phyloP scores from a whole-genome alignment of 306 rosid species.

The Sindora glabra region DNA sequence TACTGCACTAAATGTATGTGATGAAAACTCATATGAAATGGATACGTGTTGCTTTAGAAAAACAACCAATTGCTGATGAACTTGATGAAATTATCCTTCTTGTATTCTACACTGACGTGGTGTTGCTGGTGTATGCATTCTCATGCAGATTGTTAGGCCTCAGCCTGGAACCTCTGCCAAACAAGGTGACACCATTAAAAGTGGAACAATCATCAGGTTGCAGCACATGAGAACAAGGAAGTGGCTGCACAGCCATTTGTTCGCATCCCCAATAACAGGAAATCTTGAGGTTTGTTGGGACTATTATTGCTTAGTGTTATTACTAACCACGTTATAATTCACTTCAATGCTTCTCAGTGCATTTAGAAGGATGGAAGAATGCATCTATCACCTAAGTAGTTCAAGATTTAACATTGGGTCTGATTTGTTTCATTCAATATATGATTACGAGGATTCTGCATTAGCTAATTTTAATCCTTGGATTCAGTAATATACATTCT shows the following conservation, averaged over 20 bases:
- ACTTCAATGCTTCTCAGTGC: no score
- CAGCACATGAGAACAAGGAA: conserved; percentile 97
- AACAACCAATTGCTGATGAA: no score
- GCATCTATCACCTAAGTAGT: no score
- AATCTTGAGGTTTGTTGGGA: conserved; percentile 76
- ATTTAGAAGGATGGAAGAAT: no score
- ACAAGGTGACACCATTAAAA: conserved; percentile 78
- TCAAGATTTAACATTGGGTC: no score
- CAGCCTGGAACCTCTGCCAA: conserved; percentile 56
- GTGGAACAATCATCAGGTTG: conserved; percentile 78
- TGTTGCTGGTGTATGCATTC: not conserved
- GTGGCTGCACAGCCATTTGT: conserved; percentile 98
- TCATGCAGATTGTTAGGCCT: conserved; percentile 78
- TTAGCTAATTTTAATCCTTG: no score
- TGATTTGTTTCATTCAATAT: no score
- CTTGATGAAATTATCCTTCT: no score
- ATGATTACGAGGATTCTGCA: no score
- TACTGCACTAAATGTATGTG: not conserved
- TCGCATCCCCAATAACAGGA: conserved; percentile 87
- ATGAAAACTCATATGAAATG: not conserved
- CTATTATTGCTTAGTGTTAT: no score
- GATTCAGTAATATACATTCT: no score
- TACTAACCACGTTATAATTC: no score
- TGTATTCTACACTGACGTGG: not conserved
- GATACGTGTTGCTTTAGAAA: not conserved